Evolutionary conservation across 331 rosid species (phyloP), one percentile per base, ranked within the genome.

Genomic region (Erythrophleum ivorense): DNA sequence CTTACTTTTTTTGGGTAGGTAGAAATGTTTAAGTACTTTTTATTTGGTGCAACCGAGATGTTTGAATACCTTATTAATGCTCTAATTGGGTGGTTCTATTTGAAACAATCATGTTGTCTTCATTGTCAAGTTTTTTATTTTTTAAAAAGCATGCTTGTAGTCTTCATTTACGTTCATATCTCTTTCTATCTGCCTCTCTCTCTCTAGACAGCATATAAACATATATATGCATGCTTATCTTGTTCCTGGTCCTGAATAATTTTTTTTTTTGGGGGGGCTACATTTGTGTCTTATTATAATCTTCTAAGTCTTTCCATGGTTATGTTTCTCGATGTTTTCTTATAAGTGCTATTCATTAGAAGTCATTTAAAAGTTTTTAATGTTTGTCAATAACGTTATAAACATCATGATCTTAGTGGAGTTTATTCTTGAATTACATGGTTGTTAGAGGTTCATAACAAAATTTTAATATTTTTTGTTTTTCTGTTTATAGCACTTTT

Each of bases 401-500:
- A 46, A 13, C 13, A 34, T 63, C 21, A 24, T 68, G 84, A 13
- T 63, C 55, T 59, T 62, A 81, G 13, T 36, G 57, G 62, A 81
- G 81, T 81, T 62, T 63, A 40, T 77, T 82, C 52, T 73, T 76
- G 34, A 71, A 76, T 48, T 65, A 31, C 72, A 54, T 64, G 66
- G 70, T 64, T 67, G 36, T 71, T 59, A 75, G 55, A 74, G 83
- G 53, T 62, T 71, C 53, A 60, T 82, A 33, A 65, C 72, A 52
- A 57, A 31, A 16, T 67, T 48, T 70, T 60, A 73, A 36, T 72
- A 81, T 73, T 77, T 75, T 76, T 82, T 59, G 41, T 72, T 72
- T 65, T 46, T 46, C 18, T 87, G 41, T 84, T 75, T 81, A 83
- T 85, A 96, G 99, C 98, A 96, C 90, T 94, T 96, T 77, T 96